A percentile compares a stretch with the other conserved stretches of the same genome.
Evolutionary conservation across 2,329 filamentous ascomycete genomes (phyloP).

Genomic region (Fusarium papillatum): DNA sequence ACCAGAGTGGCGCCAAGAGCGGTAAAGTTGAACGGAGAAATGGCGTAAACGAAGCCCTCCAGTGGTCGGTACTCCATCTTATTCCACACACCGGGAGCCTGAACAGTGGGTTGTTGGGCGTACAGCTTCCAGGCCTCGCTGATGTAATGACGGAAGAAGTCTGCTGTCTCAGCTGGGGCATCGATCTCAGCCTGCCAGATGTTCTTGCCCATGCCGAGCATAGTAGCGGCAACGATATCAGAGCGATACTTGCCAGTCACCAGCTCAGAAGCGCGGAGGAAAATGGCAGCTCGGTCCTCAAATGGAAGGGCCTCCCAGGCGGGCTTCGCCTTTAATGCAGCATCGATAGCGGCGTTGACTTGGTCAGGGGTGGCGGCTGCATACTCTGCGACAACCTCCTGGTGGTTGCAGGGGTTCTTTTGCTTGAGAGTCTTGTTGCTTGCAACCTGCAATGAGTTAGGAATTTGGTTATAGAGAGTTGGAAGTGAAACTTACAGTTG

Average conservation of each 20-base stretch:
- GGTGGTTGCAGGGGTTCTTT: slow-evolving; percentile 31
- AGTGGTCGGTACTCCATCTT: slow-evolving; percentile 53
- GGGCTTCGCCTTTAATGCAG: slow-evolving; percentile 29
- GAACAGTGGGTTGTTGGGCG: slow-evolving; percentile 21
- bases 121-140: slow-evolving; percentile 35
- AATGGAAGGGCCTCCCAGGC: slow-evolving; percentile 33
- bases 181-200: slow-evolving; percentile 38
- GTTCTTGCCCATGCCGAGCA: slow-evolving; percentile 39
- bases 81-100: slow-evolving; percentile 27
- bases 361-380: slow-evolving; percentile 31
- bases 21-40: slow-evolving; percentile 59
- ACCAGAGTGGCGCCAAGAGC: slow-evolving; percentile 54
- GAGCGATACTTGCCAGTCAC: slow-evolving; percentile 36
- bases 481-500: background rate
- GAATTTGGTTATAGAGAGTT: rapidly evolving
- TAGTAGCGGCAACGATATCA: slow-evolving; percentile 34
- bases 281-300: slow-evolving; percentile 33
- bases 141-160: slow-evolving; percentile 50
- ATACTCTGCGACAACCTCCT: slow-evolving; percentile 32
- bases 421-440: slow-evolving; percentile 26
- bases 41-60: slow-evolving; percentile 57
- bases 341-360: slow-evolving; percentile 36
- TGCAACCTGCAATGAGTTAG: background rate
- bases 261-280: slow-evolving; percentile 32
- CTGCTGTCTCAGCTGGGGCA: slow-evolving; percentile 41